Base-by-base conservation (phyloP, 179 eudicot species). In the Actinidia arguta region DNA sequence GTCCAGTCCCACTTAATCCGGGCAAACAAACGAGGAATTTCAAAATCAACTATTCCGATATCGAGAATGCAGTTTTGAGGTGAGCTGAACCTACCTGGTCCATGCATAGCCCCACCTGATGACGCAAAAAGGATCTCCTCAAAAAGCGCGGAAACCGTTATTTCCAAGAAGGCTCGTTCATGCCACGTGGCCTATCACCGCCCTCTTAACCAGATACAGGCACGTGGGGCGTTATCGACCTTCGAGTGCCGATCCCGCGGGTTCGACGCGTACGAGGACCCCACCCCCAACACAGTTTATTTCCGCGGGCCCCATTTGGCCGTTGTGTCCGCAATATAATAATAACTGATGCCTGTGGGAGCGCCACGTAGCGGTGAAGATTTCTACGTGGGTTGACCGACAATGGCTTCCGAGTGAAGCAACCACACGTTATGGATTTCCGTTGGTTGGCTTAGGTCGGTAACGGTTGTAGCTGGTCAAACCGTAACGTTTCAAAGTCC, bases 401-500 rank as follows among this genome's bases (percentile, higher is more conserved):
- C 16, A 24, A 16, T 20, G n/a, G 27, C 62, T 74, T 74, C 16
- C 46, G 44, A 3, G 44, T 1, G 46, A 27, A 25, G 10, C 4
- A 73, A 36, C 59, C 47, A 36, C 47, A 36, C 25, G 48, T 39
- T 44, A 3, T 27, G 71, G 71, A 4, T 2, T 16, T 20, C 36
- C 36, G 47, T 62, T 64, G 64, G 36, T 13, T 12, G 80, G 72
- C 47, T 25, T 20, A 64, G 39, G 81, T 64, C 81, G 81, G 81
- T 31, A 58, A 66, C 73, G 27, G 81, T 78, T 64, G 10, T 24
- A 3, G 16, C 22, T 17, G 56, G 42, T 8, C 20, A 39, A 7
- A 6, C 8, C 52, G 8, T 11, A 50, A 50, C 8, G 52, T 11
- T 6, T 7, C 12, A 50, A 50, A 7, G 52, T 50, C 12, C 52